Evolutionary conservation across 345 rosid genomes (phyloP).

Genomic region (Ceriops zippeliana): DNA sequence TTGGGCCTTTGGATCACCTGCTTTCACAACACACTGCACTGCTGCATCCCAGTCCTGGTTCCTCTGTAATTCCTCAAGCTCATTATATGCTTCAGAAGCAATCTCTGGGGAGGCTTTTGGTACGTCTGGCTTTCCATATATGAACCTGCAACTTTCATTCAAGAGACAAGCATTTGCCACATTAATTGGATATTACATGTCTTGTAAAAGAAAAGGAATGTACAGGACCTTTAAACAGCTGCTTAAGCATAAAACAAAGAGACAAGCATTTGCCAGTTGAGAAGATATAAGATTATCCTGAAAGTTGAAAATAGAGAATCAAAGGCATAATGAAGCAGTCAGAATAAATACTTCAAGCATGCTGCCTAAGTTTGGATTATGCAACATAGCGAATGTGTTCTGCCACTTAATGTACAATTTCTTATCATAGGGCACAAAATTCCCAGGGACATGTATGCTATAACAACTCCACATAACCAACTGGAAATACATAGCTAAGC

Average conservation of each 20-base stretch:
- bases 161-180: slow-evolving; percentile 9
- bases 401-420: not conserved
- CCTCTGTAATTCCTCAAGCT: slow-evolving; percentile 57
- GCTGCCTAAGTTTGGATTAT: not conserved
- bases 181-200: not conserved
- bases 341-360: not conserved
- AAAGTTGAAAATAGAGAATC: not conserved
- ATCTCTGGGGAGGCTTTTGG: slow-evolving; percentile 76
- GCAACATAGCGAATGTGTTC: not conserved
- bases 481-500: too few species aligned
- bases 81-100: slow-evolving; percentile 50
- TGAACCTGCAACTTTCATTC: slow-evolving; percentile 46
- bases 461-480: too few species aligned
- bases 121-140: slow-evolving; percentile 89
- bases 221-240: not conserved
- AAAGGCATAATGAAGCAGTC: not conserved
- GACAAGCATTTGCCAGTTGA: not conserved
- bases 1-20: slow-evolving; percentile 68
- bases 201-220: too few species aligned
- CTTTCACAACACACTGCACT: slow-evolving; percentile 65
- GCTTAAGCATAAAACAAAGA: not conserved
- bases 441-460: not conserved
- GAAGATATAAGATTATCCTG: not conserved
- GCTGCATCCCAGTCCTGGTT: slow-evolving; percentile 77
- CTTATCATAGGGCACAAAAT: not conserved